Evolutionary conservation across 108 stramenopile species (phyloP).

Genomic region (Cyclotella atomus): DNA sequence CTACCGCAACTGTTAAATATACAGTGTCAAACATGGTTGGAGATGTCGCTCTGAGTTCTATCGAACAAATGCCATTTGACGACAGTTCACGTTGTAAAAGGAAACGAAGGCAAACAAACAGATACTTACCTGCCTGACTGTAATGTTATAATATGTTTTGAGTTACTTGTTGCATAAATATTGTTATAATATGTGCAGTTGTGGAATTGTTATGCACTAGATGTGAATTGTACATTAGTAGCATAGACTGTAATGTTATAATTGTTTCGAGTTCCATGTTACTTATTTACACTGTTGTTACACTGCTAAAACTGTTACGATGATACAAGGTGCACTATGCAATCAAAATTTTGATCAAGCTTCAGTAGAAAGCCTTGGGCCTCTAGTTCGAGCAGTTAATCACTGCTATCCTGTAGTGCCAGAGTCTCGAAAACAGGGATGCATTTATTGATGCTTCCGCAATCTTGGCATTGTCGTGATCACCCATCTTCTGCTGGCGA

Average conservation of each 20-base stretch:
- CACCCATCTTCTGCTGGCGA: neutral
- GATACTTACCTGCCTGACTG: neutral
- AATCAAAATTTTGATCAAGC: too few species aligned
- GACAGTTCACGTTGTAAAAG: neutral
- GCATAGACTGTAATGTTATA: too few species aligned
- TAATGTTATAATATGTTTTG: too few species aligned
- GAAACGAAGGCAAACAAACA: neutral
- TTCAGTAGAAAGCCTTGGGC: too few species aligned
- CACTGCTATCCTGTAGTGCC: neutral
- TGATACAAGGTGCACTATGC: too few species aligned
- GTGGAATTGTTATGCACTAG: too few species aligned
- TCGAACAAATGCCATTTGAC: neutral
- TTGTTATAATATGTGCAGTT: too few species aligned
- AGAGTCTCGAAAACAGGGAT: neutral
- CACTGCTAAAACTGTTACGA: too few species aligned
- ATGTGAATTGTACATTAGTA: too few species aligned
- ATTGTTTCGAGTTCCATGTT: too few species aligned
- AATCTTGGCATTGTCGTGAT: neutral
- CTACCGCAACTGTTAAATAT: neutral
- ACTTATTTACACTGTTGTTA: too few species aligned
- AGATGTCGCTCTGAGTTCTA: neutral
- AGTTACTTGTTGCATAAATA: too few species aligned
- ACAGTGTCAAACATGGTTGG: neutral
- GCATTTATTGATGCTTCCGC: neutral
- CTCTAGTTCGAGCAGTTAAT: neutral